phyloP scores from a whole-genome alignment of 1,139 yeast genomes.

The Debaryomyces singareniensis region DNA sequence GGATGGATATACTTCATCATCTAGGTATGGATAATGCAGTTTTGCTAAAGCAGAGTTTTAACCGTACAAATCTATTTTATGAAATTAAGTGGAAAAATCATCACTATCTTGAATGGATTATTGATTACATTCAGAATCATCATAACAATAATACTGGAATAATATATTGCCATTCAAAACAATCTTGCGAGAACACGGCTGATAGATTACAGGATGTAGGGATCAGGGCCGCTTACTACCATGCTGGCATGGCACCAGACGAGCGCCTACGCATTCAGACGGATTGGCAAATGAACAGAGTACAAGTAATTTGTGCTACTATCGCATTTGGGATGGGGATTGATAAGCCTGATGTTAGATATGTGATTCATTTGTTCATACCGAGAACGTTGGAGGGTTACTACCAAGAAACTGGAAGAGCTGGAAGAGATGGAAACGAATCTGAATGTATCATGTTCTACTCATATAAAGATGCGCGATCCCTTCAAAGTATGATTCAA shows the following conservation, averaged over 20 bases:
- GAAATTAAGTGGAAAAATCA: slow-evolving; percentile 63
- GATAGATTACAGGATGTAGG: slow-evolving; percentile 55
- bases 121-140: slow-evolving; percentile 44
- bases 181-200: slow-evolving; percentile 80
- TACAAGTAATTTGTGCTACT: slow-evolving; percentile 88
- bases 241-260: slow-evolving; percentile 87
- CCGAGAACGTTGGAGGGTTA: slow-evolving; percentile 93
- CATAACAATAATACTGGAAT: slow-evolving; percentile 72
- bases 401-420: slow-evolving; percentile 98
- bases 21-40: slow-evolving; percentile 51
- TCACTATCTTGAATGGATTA: slow-evolving; percentile 55
- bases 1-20: slow-evolving; percentile 78
- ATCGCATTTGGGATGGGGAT: slow-evolving; percentile 99
- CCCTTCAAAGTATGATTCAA: slow-evolving; percentile 69
- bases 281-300: slow-evolving; percentile 70
- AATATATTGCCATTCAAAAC: slow-evolving; percentile 87
- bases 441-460: slow-evolving; percentile 83
- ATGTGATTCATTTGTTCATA: slow-evolving; percentile 81
- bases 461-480: slow-evolving; percentile 68
- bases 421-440: slow-evolving; percentile 86
- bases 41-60: slow-evolving; percentile 72
- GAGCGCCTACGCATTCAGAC: slow-evolving; percentile 66
- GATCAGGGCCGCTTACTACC: slow-evolving; percentile 68
- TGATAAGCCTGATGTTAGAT: slow-evolving; percentile 92
- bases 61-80: slow-evolving; percentile 79